phyloP scores from a whole-genome alignment of 2,329 filamentous ascomycete species.

The Trichophyton benhamiae region DNA sequence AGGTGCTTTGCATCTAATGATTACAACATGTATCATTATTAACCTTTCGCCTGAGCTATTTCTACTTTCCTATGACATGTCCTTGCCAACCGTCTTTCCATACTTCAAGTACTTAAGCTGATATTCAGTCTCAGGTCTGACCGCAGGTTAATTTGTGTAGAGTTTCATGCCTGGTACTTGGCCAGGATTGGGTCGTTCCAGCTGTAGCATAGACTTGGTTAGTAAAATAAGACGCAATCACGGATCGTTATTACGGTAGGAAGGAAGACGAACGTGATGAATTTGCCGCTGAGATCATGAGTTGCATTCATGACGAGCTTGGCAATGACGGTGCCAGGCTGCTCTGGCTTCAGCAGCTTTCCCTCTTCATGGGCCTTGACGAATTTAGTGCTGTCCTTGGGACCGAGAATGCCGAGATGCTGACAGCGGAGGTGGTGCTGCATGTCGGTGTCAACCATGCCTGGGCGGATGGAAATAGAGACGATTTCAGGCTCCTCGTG shows the following conservation, averaged over 20 bases:
- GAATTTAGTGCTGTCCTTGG: slow-evolving; percentile 52
- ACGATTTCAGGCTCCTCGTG: slow-evolving; percentile 67
- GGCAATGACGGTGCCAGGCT: slow-evolving; percentile 77
- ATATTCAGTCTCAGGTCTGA: background rate
- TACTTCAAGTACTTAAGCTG: background rate
- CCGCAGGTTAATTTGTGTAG: background rate
- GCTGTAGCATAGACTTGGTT: slow-evolving; percentile 24
- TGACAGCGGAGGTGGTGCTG: slow-evolving; percentile 65
- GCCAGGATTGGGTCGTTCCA: slow-evolving; percentile 36
- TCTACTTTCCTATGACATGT: background rate
- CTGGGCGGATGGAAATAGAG: slow-evolving; percentile 61
- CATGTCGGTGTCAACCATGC: slow-evolving; percentile 82
- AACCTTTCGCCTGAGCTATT: slow-evolving; percentile 50
- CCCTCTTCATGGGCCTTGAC: slow-evolving; percentile 56
- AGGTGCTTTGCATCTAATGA: slow-evolving; percentile 39
- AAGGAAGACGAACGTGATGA: slow-evolving; percentile 37
- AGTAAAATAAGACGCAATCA: background rate
- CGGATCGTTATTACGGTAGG: background rate
- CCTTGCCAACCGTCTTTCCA: background rate
- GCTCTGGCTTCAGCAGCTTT: slow-evolving; percentile 63
- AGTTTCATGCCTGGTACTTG: slow-evolving; percentile 29
- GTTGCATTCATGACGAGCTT: slow-evolving; percentile 56
- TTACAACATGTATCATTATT: slow-evolving; percentile 45
- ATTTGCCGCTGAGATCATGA: slow-evolving; percentile 60
- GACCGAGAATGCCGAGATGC: slow-evolving; percentile 39